Base-by-base conservation (phyloP, 2,329 filamentous ascomycete species). In the Colletotrichum echinochloae region DNA sequence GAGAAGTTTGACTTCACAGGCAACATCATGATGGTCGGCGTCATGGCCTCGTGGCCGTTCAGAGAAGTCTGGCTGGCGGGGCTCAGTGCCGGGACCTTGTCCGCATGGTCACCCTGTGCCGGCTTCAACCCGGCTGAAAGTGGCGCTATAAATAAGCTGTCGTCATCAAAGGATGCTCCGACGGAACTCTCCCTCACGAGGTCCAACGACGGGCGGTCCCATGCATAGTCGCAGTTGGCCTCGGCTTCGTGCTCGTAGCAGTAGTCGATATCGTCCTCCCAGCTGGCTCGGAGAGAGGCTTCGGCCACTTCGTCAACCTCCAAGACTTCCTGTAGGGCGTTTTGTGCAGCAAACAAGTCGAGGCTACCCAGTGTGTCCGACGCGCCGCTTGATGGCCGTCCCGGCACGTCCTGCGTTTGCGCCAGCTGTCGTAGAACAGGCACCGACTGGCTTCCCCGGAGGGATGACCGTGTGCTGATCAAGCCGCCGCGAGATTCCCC, bases 241-340 rank as follows among this genome's bases (percentile, higher is more conserved):
- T 92, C 90, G 16, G 86, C 89, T 73, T 89, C 90, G 74, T 92
- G 88, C 73, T 91, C 89, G 75, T 92, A 92, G 76, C 88, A 91
- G 78, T 91, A 92, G 76, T 92, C 90, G 71, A 92, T 91, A 72
- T 89, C 89, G 62, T 91, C 89, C 75, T 92, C 90, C 90, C 90
- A 92, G 74, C 82, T 90, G 74, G 86, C 84, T 9, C 79, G 79
- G 28, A 77, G 74, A n/a, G 79, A 72, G 4, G 71, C 65, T 3
- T 82, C 79, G n/a, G 75, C 75, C 18, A 65, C 74, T 3, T 73
- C 73, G 9, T 73, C 72, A 16, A 75, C 73, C 8, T 78, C 77
- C 3, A 73, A 75, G 26, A 76, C 75, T n/a, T 44, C 54, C 59
- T 74, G 77, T 44, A 80, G 71, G 9, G 78, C 76, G 16, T 77